Percentiles rank a stretch among this genome's conserved stretches.
Conservation (phyloP, 441 rosid species). For the Flueggea neowawraea region DNA sequence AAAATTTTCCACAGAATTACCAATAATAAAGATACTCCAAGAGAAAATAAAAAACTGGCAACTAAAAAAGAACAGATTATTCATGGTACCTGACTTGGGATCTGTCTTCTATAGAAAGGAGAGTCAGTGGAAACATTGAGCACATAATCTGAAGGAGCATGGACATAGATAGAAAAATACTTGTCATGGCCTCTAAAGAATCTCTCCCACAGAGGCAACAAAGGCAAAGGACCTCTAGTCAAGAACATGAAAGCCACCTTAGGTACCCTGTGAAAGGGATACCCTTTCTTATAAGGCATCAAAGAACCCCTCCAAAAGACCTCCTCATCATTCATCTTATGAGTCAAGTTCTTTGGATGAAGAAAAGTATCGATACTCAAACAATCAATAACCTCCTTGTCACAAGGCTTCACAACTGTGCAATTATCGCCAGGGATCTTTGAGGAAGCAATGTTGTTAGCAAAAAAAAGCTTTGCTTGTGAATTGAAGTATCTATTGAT, state of each 20-base stretch:
- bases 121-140: slow-evolving; percentile 60
- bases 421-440: slow-evolving; percentile 24
- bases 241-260: slow-evolving; percentile 93
- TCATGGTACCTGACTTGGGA: slow-evolving; percentile 72
- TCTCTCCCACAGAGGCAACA: slow-evolving; percentile 92
- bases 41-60: background rate
- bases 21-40: slow-evolving; percentile 1
- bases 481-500: slow-evolving; percentile 58
- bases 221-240: slow-evolving; percentile 77
- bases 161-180: slow-evolving; percentile 64
- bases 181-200: slow-evolving; percentile 68
- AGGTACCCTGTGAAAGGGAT: slow-evolving; percentile 63
- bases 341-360: slow-evolving; percentile 45
- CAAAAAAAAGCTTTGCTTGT: slow-evolving; percentile 35
- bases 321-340: slow-evolving; percentile 62
- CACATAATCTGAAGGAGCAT: slow-evolving; percentile 49
- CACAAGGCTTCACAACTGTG: slow-evolving; percentile 26
- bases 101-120: slow-evolving; percentile 63
- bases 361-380: slow-evolving; percentile 42
- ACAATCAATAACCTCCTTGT: slow-evolving; percentile 31
- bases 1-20: background rate
- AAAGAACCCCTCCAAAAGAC: slow-evolving; percentile 88
- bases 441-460: slow-evolving; percentile 18
- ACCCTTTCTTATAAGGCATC: slow-evolving; percentile 57
- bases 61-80: background rate